Evolutionary conservation across 164 flowering plant species (phyloP), one percentile per base, ranked within the genome.

Genomic region (Chimonanthus praecox): DNA sequence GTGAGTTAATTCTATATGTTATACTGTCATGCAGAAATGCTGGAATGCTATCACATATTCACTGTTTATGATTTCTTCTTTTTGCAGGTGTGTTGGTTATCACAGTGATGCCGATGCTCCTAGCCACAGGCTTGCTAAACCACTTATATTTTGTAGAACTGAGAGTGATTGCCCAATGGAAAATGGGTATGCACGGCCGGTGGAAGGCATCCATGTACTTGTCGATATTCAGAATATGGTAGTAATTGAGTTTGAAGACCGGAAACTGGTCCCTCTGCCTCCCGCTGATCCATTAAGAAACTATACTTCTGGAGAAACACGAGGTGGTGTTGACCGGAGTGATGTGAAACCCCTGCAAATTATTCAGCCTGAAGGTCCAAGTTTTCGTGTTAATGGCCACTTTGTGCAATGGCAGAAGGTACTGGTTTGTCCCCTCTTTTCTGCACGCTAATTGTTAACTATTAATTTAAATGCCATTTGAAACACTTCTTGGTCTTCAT

Each of bases 131-230:
- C 92, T 93, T 71, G 98, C 98, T 54, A 93, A 91, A 77, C 98
- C 98, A 62, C 93, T 93, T 67, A 88, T 93, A 71, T 93, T 93
- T 80, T 93, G 98, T 79, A 86, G 98, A 83, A 88, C 97, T 49
- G 98, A 93, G 83, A 93, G 98, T 82, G 98, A 93, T 75, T 88
- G 94, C 74, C 98, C 98, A 0, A 87, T 93, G 92, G 98, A 93
- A 79, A 93, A 93, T 87, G 98, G 98, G 62, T 92, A 92, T 84
- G 98, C 98, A 45, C 89, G 98, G 21, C 98, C 98, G 50, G 97
- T 92, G 72, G 98, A 92, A 83, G 98, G 97, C 76, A 89, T 92
- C 60, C 78, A 87, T 80, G 83, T 89, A 16, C 83, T 91, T 71
- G 93, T 92, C 76, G 97, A 92, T 81, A 91, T 91, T 91, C 98